Conservation (phyloP, 1,284 basidiomycete genomes). For the Cryptococcus jaspeensis region DNA sequence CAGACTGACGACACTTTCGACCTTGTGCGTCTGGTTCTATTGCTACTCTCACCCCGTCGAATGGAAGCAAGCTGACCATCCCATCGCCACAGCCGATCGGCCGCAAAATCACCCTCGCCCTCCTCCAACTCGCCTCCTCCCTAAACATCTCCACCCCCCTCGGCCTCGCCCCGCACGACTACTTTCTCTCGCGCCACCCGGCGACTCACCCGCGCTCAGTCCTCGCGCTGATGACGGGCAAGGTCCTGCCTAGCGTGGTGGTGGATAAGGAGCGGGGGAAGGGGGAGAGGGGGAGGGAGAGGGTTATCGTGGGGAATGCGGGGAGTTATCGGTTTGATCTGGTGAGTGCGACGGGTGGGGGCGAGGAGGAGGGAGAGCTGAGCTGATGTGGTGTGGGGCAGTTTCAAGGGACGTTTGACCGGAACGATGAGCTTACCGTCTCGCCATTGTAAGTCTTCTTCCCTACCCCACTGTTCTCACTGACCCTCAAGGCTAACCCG, state of each 20-base stretch:
- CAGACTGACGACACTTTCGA: constrained; percentile 36
- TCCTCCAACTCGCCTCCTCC: constrained; percentile 30
- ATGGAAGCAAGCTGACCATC: neutral
- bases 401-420: constrained; percentile 64
- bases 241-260: constrained; percentile 53
- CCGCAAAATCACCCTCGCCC: constrained; percentile 31
- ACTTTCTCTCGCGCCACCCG: constrained; percentile 63
- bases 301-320: constrained; percentile 68
- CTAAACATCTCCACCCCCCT: constrained; percentile 52
- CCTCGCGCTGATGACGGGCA: constrained; percentile 61
- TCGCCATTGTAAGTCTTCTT: constrained; percentile 58
- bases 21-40: constrained; percentile 27
- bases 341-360: constrained; percentile 21
- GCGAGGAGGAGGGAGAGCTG: neutral
- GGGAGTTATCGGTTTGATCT: constrained; percentile 75
- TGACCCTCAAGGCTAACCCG: neutral
- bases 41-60: too few relatives aligned
- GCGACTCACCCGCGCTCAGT: constrained; percentile 66
- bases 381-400: constrained; percentile 11
- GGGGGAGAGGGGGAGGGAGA: constrained; percentile 40
- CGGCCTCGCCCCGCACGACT: constrained; percentile 72
- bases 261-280: constrained; percentile 24
- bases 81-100: constrained; percentile 32
- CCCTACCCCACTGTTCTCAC: neutral
- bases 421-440: constrained; percentile 73